phyloP scores from a whole-genome alignment of 441 rosid genomes.

The Sinapis alba region DNA sequence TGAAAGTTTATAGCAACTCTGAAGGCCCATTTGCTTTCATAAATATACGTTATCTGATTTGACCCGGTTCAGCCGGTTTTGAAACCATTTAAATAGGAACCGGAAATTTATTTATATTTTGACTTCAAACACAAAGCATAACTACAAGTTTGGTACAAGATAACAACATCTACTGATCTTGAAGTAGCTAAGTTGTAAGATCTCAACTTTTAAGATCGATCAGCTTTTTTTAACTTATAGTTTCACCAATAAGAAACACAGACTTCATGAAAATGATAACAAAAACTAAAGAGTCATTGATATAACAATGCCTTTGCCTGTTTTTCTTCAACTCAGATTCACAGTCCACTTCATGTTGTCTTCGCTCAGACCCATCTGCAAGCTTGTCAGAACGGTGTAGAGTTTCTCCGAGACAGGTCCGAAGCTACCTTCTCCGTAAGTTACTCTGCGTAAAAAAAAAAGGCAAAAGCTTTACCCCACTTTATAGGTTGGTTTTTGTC shows the following conservation, averaged over 20 bases:
- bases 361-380: slow-evolving; percentile 88
- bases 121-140: not conserved
- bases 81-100: not conserved
- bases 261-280: not conserved
- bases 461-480: not conserved
- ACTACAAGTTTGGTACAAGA: not conserved
- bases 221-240: slow-evolving; percentile 21
- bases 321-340: slow-evolving; percentile 52
- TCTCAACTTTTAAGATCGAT: slow-evolving; percentile 1
- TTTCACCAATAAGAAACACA: not conserved
- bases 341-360: slow-evolving; percentile 89
- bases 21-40: no score
- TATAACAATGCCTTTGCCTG: slow-evolving; percentile 11
- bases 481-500: not conserved
- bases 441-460: slow-evolving; percentile 10
- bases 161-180: slow-evolving; percentile 14
- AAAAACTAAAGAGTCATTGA: not conserved
- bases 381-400: slow-evolving; percentile 71
- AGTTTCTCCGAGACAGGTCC: slow-evolving; percentile 70
- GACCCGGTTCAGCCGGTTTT: not conserved
- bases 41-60: not conserved
- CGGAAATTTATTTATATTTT: not conserved
- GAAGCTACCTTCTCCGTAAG: slow-evolving; percentile 67
- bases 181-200: not conserved
- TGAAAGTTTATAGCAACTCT: no score